Conservation (phyloP, 768 basidiomycete genomes). For the Hygrophoropsis aurantiaca region DNA sequence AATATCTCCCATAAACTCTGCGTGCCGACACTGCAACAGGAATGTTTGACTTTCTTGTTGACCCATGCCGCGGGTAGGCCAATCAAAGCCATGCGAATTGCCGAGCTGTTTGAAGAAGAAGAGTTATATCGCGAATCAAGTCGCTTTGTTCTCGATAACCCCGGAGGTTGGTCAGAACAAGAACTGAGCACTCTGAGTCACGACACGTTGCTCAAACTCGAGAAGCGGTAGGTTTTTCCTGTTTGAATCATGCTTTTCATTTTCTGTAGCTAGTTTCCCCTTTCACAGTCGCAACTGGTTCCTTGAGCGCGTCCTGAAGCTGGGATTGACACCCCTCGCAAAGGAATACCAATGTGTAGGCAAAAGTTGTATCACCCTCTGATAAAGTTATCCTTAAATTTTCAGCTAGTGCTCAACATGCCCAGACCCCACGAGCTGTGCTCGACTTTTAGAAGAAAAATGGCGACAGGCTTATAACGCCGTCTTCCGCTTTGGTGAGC, state of each 20-base stretch:
- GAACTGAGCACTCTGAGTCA: constrained; percentile 80
- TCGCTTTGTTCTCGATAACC: constrained; percentile 90
- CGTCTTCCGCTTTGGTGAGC: constrained; percentile 79
- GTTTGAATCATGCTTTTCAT: not conserved
- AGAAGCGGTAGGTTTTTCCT: constrained; percentile 60
- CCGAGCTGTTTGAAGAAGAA: constrained; percentile 87
- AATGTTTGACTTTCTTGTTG: constrained; percentile 85
- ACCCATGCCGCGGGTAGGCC: constrained; percentile 92
- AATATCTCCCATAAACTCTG: constrained; percentile 89
- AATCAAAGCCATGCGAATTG: constrained; percentile 90
- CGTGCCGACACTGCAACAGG: constrained; percentile 74
- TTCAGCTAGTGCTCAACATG: constrained; percentile 73
- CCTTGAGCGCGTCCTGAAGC: constrained; percentile 89
- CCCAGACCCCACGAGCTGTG: constrained; percentile 77
- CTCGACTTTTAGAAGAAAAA: constrained; percentile 86
- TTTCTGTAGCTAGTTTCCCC: not conserved
- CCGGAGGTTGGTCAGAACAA: constrained; percentile 79
- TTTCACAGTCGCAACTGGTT: constrained; percentile 83
- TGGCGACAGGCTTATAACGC: constrained; percentile 89
- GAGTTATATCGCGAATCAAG: constrained; percentile 89
- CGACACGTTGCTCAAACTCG: constrained; percentile 84
- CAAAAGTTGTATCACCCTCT: not conserved
- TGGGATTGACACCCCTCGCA: constrained; percentile 81
- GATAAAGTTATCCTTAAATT: constrained; percentile 1
- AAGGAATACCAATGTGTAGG: constrained; percentile 94